Percentiles rank a stretch among this genome's conserved stretches.
Conservation (phyloP, 176 grass and related monocot genomes). For the Microstegium vimineum region DNA sequence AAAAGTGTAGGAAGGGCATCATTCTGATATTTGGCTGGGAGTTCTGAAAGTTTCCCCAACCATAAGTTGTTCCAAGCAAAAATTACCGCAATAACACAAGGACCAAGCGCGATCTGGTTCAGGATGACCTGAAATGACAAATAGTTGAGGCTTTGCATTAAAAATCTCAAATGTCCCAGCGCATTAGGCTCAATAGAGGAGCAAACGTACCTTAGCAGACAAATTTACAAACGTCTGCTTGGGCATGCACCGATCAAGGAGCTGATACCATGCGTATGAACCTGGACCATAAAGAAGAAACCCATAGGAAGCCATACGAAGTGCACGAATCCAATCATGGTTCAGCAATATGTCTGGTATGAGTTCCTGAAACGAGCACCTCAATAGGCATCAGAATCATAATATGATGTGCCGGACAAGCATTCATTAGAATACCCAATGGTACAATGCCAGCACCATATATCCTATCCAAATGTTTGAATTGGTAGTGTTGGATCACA, state of each 20-base stretch:
- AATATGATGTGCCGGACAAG: not conserved
- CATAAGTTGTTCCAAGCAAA: constrained; percentile 99
- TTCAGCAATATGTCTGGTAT: constrained; percentile 45
- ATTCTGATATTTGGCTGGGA: constrained; percentile 84
- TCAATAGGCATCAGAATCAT: constrained; percentile 15
- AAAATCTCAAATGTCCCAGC: not conserved
- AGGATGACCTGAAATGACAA: constrained; percentile 73
- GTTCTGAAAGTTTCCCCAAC: constrained; percentile 76
- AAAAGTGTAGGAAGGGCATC: constrained; percentile 94
- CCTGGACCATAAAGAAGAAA: constrained; percentile 94
- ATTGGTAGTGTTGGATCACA: not conserved
- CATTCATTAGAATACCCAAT: not conserved
- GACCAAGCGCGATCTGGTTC: constrained; percentile 90
- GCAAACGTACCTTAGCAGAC: constrained; percentile 64
- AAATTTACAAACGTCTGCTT: constrained; percentile 57
- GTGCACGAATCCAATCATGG: constrained; percentile 75
- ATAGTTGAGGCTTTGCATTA: not conserved
- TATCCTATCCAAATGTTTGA: not conserved
- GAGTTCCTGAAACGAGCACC: constrained; percentile 45
- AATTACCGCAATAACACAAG: constrained; percentile 89
- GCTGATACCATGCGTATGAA: constrained; percentile 72
- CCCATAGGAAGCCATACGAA: constrained; percentile 83
- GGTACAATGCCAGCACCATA: not conserved
- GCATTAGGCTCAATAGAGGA: not conserved
- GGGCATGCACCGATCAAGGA: constrained; percentile 84